These are phyloP conservation scores for Poa pratensis DNA, from an alignment of 176 grass and related monocot genomes.

Conservation along the genomic window DNA sequence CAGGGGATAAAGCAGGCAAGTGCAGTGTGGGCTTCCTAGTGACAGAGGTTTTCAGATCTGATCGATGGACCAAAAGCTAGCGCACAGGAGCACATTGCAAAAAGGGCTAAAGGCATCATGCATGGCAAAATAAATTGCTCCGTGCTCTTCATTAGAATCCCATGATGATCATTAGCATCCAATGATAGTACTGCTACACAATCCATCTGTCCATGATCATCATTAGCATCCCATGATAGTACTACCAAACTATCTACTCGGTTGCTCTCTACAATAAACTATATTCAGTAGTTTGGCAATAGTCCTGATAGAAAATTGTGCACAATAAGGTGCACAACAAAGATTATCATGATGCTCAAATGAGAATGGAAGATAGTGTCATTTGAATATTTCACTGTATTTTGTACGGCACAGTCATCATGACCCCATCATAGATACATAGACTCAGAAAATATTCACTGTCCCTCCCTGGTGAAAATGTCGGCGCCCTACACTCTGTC, in stretches of 20 bases:
- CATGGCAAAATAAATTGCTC: not conserved
- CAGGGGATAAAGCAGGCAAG: not conserved
- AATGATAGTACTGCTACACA: conserved; percentile 12
- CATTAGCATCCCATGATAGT: conserved; percentile 40
- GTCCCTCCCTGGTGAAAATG: conserved; percentile 18
- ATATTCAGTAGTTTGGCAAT: not conserved
- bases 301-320: not conserved
- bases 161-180: conserved; percentile 35
- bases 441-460: conserved; percentile 39
- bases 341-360: conserved; percentile 10
- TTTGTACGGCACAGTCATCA: conserved; percentile 1
- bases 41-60: conserved; percentile 1
- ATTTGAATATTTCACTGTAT: not conserved
- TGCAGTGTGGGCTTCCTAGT: not conserved
- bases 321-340: not conserved
- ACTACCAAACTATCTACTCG: conserved; percentile 18
- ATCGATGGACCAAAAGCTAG: not conserved
- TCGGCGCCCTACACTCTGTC: not conserved
- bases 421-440: conserved; percentile 23
- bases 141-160: not conserved
- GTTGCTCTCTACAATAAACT: not conserved
- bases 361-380: not conserved
- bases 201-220: not conserved
- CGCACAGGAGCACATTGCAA: conserved; percentile 28
- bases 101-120: conserved; percentile 31